A percentile compares a stretch with the other conserved stretches of the same genome.
Conservation (phyloP, 805 yeast species). For the Wickerhamomyces subpelliculosus region DNA sequence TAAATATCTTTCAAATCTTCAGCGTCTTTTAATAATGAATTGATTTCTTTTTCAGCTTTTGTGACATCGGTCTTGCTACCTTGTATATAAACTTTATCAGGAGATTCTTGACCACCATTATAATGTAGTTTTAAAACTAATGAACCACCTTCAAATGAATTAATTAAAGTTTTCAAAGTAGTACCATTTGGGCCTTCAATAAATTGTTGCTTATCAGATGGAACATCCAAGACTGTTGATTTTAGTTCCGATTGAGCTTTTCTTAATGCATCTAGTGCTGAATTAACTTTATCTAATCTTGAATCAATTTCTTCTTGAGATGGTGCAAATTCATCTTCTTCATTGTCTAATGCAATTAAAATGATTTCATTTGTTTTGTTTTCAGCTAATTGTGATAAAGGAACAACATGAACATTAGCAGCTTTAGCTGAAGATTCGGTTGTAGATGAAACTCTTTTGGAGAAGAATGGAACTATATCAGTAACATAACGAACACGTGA, state of each 20-base stretch:
- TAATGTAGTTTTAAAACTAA: constrained; percentile 43
- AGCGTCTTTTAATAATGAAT: constrained; percentile 47
- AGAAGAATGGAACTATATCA: constrained; percentile 63
- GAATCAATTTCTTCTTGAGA: constrained; percentile 49
- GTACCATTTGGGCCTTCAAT: constrained; percentile 56
- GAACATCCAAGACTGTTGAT: constrained; percentile 43
- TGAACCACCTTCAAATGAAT: constrained; percentile 23
- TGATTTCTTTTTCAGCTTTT: constrained; percentile 45
- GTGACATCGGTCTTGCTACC: constrained; percentile 65
- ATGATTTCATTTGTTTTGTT: constrained; percentile 38
- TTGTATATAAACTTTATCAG: constrained; percentile 53
- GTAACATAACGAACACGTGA: constrained; percentile 45
- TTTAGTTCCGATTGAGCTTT: constrained; percentile 48
- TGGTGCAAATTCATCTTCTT: constrained; percentile 66
- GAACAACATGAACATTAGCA: constrained; percentile 49
- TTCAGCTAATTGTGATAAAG: constrained; percentile 45
- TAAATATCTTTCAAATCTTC: constrained; percentile 40
- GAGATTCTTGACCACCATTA: constrained; percentile 29
- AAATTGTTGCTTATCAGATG: constrained; percentile 47
- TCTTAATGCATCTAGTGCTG: constrained; percentile 51
- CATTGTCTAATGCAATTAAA: constrained; percentile 42
- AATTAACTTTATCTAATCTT: constrained; percentile 48
- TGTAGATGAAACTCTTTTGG: constrained; percentile 36
- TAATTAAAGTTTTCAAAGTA: constrained; percentile 39
- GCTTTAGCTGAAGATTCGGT: constrained; percentile 35